Conservation (phyloP, 495 filamentous ascomycete species). For the Hyphodiscus hymeniophilus region DNA sequence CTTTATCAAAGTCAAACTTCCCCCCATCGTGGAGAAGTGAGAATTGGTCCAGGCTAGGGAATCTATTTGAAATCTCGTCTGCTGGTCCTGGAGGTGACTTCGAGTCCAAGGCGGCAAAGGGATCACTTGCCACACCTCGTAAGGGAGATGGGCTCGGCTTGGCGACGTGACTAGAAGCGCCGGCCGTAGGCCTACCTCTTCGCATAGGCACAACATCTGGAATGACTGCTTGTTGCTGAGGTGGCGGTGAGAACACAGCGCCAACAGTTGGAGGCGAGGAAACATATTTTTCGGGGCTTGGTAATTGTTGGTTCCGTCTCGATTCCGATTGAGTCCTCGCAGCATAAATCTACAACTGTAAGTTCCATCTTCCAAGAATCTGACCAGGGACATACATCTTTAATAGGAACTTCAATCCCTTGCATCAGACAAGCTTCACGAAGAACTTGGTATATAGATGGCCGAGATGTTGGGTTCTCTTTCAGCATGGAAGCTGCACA, state of each 20-base stretch:
- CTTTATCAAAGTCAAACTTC: conserved; percentile 80
- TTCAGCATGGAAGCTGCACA: conserved; percentile 76
- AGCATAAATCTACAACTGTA: conserved; percentile 67
- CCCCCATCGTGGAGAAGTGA: conserved; percentile 78
- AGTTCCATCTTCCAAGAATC: conserved; percentile 6
- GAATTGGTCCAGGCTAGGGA: conserved; percentile 91
- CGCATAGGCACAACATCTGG: conserved; percentile 95
- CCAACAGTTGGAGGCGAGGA: conserved; percentile 55
- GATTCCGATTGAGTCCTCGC: conserved; percentile 43
- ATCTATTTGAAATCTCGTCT: conserved; percentile 79
- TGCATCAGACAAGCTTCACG: conserved; percentile 82
- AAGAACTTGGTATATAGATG: conserved; percentile 90
- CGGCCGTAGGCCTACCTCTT: conserved; percentile 67
- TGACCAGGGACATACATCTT: conserved; percentile 58
- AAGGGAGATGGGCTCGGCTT: conserved; percentile 70
- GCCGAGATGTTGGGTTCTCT: conserved; percentile 72
- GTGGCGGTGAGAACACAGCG: conserved; percentile 57
- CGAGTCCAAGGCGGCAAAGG: conserved; percentile 81
- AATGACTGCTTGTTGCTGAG: conserved; percentile 60
- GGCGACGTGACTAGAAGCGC: conserved; percentile 29
- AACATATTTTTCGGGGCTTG: conserved; percentile 35
- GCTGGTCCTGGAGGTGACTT: conserved; percentile 40
- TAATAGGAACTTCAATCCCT: conserved; percentile 78
- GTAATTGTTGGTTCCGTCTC: conserved; percentile 54
- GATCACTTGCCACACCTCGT: conserved; percentile 65